Evolutionary conservation across 2,329 filamentous ascomycete species (phyloP), one percentile per base, ranked within the genome.

Genomic region (Penicillium concentricum): DNA sequence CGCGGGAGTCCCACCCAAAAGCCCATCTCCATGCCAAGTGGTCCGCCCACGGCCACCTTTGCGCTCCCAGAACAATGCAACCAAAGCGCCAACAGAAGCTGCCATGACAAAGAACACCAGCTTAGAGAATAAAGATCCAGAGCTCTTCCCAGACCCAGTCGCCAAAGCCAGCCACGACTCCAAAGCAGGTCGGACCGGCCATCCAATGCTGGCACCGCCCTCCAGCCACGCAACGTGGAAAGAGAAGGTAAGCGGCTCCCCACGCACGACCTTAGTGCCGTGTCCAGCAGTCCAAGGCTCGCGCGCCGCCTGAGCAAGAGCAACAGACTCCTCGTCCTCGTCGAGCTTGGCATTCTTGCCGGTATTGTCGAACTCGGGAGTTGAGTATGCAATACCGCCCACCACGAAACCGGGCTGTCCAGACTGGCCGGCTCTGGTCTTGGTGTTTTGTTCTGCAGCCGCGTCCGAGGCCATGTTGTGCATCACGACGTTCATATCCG

Each of bases 401-500:
- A 96, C 91, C 41, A 96, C 84, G 18, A 92, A 91, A 30, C 92
- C 92, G 20, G 85, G 76, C n/a, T 73, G 64, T 5, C 58, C 59
- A 57, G 41, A 76, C 56, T 58, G 68, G 4, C n/a, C 24, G 60
- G 61, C 73, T 68, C 87, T 84, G 65, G 48, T 51, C 15, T 86
- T 83, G 68, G 86, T 86, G 5, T 84, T 84, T n/a, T 56, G 46
- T 44, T 71, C 67, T 12, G 63, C 65, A 26, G 66, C 67, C 13
- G 62, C 65, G 30, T 63, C 66, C 15, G 58, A 76, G 28, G 65
- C 64, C 41, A 76, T 70, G 35, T 70, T 79, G 61, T 93, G 94
- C 64, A 97, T 82, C 54, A 97, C 81, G 59, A 97, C 87, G 72
- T 97, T 97, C 73, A 97, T 82, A 69, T 91, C 87, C 6, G 92